Evolutionary conservation across 2,329 filamentous ascomycete genomes (phyloP).

Genomic region (Rutstroemia sp.): DNA sequence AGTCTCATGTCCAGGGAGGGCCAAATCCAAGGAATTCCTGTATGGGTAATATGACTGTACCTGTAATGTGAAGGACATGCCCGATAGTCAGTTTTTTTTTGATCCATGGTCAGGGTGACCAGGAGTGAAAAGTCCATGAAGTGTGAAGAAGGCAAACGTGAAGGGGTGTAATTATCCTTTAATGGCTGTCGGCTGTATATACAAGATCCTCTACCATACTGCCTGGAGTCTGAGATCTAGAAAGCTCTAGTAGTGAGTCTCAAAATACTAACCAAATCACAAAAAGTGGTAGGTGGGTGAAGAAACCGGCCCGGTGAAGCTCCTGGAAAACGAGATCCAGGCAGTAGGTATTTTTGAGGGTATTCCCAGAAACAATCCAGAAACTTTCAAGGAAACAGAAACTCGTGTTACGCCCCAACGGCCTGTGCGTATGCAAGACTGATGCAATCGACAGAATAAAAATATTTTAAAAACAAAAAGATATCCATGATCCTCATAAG

Average conservation of each 20-base stretch:
- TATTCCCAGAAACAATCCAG: constrained; percentile 22
- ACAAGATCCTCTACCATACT: constrained; percentile 19
- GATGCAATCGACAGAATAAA: constrained; percentile 26
- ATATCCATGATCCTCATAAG: constrained; percentile 16
- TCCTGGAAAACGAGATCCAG: constrained; percentile 24
- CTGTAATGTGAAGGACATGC: constrained; percentile 5
- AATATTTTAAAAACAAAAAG: constrained; percentile 14
- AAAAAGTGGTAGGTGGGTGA: constrained; percentile 9
- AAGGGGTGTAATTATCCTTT: constrained; percentile 14
- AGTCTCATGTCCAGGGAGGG: background rate
- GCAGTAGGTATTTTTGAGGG: constrained; percentile 23
- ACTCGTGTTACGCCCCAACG: constrained; percentile 22
- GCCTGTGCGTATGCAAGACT: constrained; percentile 29
- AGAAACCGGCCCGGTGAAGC: constrained; percentile 12
- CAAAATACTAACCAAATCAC: constrained; percentile 20
- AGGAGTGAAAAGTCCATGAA: constrained; percentile 1
- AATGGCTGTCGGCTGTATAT: constrained; percentile 17
- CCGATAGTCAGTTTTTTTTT: constrained; percentile 4
- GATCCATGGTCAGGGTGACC: constrained; percentile 11
- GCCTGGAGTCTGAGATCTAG: constrained; percentile 17
- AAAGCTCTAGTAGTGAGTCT: constrained; percentile 14
- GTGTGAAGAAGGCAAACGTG: background rate
- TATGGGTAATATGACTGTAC: constrained; percentile 8
- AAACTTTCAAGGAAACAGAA: constrained; percentile 17
- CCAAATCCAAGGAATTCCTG: constrained; percentile 4